Evolutionary conservation across 1,284 basidiomycete species (phyloP).

Genomic region (Cryptococcus depauperatus): DNA sequence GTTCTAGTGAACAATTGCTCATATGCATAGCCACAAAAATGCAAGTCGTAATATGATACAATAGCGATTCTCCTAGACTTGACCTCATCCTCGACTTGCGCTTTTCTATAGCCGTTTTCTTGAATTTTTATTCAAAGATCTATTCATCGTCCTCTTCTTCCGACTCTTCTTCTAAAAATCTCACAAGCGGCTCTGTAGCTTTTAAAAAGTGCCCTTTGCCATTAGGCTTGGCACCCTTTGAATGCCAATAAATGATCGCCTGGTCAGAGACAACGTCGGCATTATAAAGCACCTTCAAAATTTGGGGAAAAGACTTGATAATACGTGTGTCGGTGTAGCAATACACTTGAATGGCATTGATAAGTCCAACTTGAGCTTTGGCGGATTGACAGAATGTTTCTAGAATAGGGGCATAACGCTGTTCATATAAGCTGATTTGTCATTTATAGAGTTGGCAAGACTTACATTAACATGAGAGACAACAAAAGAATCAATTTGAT

Average conservation of each 20-base stretch:
- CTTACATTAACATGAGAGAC: constrained; percentile 71
- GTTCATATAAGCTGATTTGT: background rate
- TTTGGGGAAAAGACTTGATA: constrained; percentile 86
- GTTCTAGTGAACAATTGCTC: too few relatives aligned
- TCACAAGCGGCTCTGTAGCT: constrained; percentile 76
- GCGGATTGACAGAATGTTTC: constrained; percentile 79
- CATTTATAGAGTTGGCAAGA: background rate
- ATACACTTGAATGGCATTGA: constrained; percentile 88
- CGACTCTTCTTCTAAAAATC: constrained; percentile 48
- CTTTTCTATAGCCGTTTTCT: background rate
- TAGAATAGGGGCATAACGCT: constrained; percentile 76
- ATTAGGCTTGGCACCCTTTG: constrained; percentile 90
- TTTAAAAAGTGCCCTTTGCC: constrained; percentile 92
- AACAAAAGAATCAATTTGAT: constrained; percentile 78
- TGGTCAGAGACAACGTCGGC: constrained; percentile 89
- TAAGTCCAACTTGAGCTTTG: constrained; percentile 82
- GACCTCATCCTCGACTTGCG: background rate
- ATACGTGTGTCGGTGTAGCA: constrained; percentile 90
- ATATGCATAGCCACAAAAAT: too few relatives aligned
- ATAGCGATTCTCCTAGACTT: background rate
- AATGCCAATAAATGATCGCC: constrained; percentile 95
- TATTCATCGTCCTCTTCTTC: constrained; percentile 42
- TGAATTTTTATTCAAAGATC: too few relatives aligned
- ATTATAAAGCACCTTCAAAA: constrained; percentile 93
- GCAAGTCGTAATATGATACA: constrained; percentile 1